Evolutionary conservation across 2,329 filamentous ascomycete genomes (phyloP).

Genomic region (Plectosphaerella sp.): DNA sequence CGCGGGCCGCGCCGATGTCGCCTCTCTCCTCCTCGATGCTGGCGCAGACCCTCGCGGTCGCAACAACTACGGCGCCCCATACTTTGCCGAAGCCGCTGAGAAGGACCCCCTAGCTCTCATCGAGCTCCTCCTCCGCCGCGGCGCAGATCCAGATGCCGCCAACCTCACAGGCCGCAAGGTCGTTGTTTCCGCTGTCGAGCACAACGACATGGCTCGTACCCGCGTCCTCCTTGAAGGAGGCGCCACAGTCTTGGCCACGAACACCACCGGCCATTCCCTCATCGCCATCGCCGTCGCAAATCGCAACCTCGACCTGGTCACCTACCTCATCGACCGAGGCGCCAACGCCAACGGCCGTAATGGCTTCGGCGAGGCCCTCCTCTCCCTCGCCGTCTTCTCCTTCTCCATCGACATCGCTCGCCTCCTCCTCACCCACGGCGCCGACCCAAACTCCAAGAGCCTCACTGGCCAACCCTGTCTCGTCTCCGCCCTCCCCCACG

Average conservation of each 20-base stretch:
- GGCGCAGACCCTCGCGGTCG: conserved; percentile 24
- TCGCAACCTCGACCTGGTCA: conserved; percentile 11
- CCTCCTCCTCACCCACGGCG: conserved; percentile 24
- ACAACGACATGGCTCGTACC: conserved; percentile 13
- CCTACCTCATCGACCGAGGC: conserved; percentile 10
- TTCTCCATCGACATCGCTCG: conserved; percentile 14
- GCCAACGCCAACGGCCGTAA: conserved; percentile 10
- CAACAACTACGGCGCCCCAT: conserved; percentile 20
- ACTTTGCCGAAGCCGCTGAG: conserved; percentile 22
- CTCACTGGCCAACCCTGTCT: conserved; percentile 20
- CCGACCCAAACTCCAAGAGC: conserved; percentile 19
- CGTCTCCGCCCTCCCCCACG: conserved; percentile 20
- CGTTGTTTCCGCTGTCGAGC: conserved; percentile 20
- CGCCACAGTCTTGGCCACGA: conserved; percentile 22
- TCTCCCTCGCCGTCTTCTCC: conserved; percentile 17
- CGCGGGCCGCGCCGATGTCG: conserved; percentile 20
- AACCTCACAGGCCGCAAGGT: conserved; percentile 19
- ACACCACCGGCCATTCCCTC: conserved; percentile 20
- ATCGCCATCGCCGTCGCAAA: conserved; percentile 21
- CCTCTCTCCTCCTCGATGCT: conserved; percentile 19
- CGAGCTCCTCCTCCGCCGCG: conserved; percentile 21
- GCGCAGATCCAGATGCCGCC: conserved; percentile 21
- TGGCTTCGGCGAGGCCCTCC: conserved; percentile 7
- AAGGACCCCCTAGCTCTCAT: conserved; percentile 20
- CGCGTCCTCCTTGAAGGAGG: conserved; percentile 24